Evolutionary conservation across 1,284 basidiomycete genomes (phyloP), one percentile per base, ranked within the genome.

Genomic region (Schizophyllum commune): DNA sequence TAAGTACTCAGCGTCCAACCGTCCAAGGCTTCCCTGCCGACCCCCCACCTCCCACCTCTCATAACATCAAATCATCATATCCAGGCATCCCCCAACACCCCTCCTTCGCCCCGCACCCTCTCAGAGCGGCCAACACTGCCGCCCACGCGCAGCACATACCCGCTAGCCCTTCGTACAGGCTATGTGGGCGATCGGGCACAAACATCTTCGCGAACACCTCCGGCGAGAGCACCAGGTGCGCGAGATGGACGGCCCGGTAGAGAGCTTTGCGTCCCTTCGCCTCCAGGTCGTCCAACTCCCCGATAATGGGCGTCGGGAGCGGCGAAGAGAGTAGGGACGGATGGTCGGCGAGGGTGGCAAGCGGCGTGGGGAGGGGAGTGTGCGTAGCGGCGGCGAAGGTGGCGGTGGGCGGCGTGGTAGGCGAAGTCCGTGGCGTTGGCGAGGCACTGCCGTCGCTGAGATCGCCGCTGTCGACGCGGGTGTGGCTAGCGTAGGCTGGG

Each of bases 121-220:
- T 64, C 61, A 82, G 60, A 56, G 76, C 70, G 55, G 66, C 67
- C 20, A 81, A 64, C 15, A 82, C 70, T 65, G 80, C 80, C 15
- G 73, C 75, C 79, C 80, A 84, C 17, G 81, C 82, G 63, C 78
- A 80, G 65, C 82, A 83, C 77, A 82, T 80, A 17, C 83, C 83
- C 11, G 79, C 79, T 47, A 77, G 62, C 11, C 83, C 83, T 65
- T 81, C 82, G 63, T 82, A 84, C 63, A 84, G 68, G 64, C 82
- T 84, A 73, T 75, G 81, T 11, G 80, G 81, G 58, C 74, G 71
- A 63, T 83, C 82, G 4, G 81, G 81, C 1, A 68, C 67, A 11
- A 57, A 63, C 80, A 83, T 82, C 60, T 77, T 71, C 9, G 76
- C 75, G 6, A 71, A 65, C 62, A 65, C 62, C 52, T 72, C 68